Evolutionary conservation across 2,329 filamentous ascomycete genomes (phyloP), one percentile per base, ranked within the genome.

Genomic region (Neofusicoccum sp.): DNA sequence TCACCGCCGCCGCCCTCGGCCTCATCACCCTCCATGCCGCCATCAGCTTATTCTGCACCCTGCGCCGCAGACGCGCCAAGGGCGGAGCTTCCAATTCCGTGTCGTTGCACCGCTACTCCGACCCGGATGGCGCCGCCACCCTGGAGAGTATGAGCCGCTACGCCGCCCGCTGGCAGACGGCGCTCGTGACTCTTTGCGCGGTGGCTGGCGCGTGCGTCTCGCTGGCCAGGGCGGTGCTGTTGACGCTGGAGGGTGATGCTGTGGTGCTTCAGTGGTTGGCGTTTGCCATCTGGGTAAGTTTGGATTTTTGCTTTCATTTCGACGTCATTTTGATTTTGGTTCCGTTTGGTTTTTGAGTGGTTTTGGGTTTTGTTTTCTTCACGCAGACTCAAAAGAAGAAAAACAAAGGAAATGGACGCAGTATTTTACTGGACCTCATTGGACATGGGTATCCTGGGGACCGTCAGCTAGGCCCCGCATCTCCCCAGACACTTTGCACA

Each of bases 51-150:
- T n/a, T 43, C 44, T 45, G 47, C 16, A 60, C 57, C 6, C 20
- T 60, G 36, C 57, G 57, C 57, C 45, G 36, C 34, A 47, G 36
- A 16, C 56, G 56, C 44, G 43, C 24, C 24, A 36, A 58, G 40
- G 43, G 24, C 54, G 12, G 30, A 7, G 36, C 36, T 7, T 20
- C 14, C 16, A 11, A 48, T 9, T 16, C 36, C 26, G 28, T 33
- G 12, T 33, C 12, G 34, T 6, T 20, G n/a, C 24, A 40, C 3
- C n/a, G 16, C 34, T 60, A 60, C 30, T 26, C 57, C 36, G 57
- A 60, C 26, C 44, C 20, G 8, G 57, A 60, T 30, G 57, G 57
- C 34, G 57, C 43, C 38, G 57, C 57, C 1, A 49, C 58, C 28
- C n/a, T 20, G 4, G 58, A 60, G 20, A 58, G 41, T 8, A 38